Base-by-base conservation (phyloP, 257 asterid species). In the Cruciata laevipes region DNA sequence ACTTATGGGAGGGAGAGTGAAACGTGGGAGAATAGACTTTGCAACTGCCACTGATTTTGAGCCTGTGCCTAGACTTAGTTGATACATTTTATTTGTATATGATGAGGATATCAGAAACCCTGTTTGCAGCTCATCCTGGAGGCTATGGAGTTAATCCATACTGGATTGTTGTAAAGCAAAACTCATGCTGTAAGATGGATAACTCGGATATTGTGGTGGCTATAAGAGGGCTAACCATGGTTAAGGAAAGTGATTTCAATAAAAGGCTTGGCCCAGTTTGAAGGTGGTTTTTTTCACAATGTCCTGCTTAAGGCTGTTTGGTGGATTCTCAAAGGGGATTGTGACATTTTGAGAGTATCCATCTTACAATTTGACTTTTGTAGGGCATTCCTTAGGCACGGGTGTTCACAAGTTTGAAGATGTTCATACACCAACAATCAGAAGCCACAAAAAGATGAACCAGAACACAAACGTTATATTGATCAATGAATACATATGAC, bases 331-430 rank as follows among this genome's bases (percentile, higher is more conserved):
- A 88, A 87, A 47, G 83, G 78, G 61, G 98, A 84, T 77, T 83
- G 83, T 23, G 90, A 59, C 68, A 18, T 81, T 52, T 72, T 94
- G 76, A 81, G 78, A 71, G 87, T 58, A 85, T 75, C 84, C 86
- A 0, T 70, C 74, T 16, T 90, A 88, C 68, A 82, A 75, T 35
- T 84, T 94, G 95, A 88, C 99, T 1, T 94, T 90, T 78, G 87
- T 77, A 3, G 98, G 99, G 21, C 99, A 94, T 82, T 94, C 99
- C 4, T 81, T 94, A 18, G 99, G 99, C 44, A 96, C 99, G 0
- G 99, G 99, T 17, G 97, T 90, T 3, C 49, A 2, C 3, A 33
- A 33, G 6, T 33, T 33, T 33, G 3, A 33, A 33, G 37, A 33
- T n/a, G n/a, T n/a, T n/a, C n/a, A n/a, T 2, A 32, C 37, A 2